Evolutionary conservation across 495 filamentous ascomycete species (phyloP).

Genomic region (Trichoderma erinaceum): DNA sequence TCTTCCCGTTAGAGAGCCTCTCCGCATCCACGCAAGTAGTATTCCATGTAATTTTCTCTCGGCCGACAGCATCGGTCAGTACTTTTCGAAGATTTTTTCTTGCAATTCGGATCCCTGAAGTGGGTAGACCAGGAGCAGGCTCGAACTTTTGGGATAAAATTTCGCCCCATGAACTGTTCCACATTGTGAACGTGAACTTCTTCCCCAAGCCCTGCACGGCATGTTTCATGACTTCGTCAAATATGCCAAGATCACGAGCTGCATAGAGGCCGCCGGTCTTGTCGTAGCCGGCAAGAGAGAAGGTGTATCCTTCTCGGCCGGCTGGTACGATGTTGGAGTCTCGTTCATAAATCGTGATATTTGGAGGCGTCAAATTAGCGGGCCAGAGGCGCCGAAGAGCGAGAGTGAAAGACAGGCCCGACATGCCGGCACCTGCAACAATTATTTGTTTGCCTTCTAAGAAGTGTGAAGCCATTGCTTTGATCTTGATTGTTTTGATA

Average conservation of each 20-base stretch:
- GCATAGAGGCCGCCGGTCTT: constrained; percentile 22
- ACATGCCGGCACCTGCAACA: constrained; percentile 33
- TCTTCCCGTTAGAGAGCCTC: constrained; percentile 20
- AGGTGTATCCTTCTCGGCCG: constrained; percentile 29
- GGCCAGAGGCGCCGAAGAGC: constrained; percentile 29
- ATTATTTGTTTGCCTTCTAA: constrained; percentile 33
- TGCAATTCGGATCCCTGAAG: constrained; percentile 23
- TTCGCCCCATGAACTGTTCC: constrained; percentile 23
- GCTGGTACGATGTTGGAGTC: constrained; percentile 20
- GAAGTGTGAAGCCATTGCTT: constrained; percentile 19
- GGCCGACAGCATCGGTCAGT: constrained; percentile 19
- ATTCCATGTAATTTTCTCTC: constrained; percentile 23
- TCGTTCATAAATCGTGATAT: constrained; percentile 30
- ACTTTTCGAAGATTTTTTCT: constrained; percentile 24
- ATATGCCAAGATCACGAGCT: constrained; percentile 23
- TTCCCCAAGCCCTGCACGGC: constrained; percentile 18
- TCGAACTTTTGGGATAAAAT: constrained; percentile 20
- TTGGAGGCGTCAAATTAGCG: constrained; percentile 19
- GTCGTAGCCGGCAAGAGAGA: constrained; percentile 30
- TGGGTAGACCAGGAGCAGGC: constrained; percentile 20
- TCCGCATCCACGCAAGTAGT: constrained; percentile 18
- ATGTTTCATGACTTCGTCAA: constrained; percentile 20
- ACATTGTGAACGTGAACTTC: constrained; percentile 24
- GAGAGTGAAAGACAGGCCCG: constrained; percentile 30
- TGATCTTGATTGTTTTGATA: background rate